Evolutionary conservation across 179 eudicot genomes (phyloP).

Genomic region (Patellifolia procumbens): DNA sequence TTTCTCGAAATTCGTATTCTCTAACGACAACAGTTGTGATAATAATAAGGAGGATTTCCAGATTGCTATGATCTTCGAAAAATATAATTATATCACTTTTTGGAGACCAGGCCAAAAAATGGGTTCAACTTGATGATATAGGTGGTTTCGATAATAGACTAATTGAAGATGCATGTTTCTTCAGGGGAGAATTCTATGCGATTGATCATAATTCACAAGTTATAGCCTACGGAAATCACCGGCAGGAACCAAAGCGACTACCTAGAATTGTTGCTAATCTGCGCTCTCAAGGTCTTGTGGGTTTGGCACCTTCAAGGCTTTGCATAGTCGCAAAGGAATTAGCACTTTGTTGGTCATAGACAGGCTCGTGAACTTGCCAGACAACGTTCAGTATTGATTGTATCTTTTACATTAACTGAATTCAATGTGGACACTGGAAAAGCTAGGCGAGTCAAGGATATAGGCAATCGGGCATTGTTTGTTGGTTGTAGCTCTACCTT

Average conservation of each 20-base stretch:
- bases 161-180: slow-evolving; percentile 14
- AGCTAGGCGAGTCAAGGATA: neutral
- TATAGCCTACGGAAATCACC: neutral
- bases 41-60: neutral
- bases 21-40: neutral
- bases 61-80: neutral
- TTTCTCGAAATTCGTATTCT: neutral
- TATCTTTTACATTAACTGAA: neutral
- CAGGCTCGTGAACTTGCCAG: neutral
- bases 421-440: neutral
- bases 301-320: rapidly evolving
- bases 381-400: neutral
- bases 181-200: slow-evolving; percentile 7
- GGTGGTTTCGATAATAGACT: neutral
- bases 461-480: neutral
- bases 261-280: neutral
- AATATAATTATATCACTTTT: neutral
- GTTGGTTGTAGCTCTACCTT: neutral
- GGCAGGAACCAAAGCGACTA: too few relatives aligned
- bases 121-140: neutral
- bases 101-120: slow-evolving; percentile 2
- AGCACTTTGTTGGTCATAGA: neutral
- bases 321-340: neutral
- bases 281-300: neutral
- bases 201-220: neutral